Evolutionary conservation across 2,329 filamentous ascomycete genomes (phyloP).

Genomic region (Beauveria sp.): DNA sequence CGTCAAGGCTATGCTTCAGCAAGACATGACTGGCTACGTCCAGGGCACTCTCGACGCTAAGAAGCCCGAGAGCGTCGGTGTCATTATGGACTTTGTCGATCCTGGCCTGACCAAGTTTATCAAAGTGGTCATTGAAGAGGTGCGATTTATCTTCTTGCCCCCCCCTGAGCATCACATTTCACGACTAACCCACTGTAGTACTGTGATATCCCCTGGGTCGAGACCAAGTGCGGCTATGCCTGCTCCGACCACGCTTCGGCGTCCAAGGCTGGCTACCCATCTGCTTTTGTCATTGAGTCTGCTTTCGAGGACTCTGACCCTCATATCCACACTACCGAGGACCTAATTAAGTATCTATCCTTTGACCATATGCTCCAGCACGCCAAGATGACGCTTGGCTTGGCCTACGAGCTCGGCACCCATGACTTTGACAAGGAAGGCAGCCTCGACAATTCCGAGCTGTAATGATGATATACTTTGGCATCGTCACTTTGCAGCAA

Average conservation of each 20-base stretch:
- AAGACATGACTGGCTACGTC: constrained; percentile 93
- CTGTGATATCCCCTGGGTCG: constrained; percentile 78
- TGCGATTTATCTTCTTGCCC: constrained; percentile 11
- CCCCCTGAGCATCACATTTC: not conserved
- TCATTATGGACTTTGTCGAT: constrained; percentile 90
- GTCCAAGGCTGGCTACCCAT: constrained; percentile 66
- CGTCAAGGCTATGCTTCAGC: constrained; percentile 94
- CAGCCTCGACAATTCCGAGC: not conserved
- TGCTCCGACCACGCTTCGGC: constrained; percentile 70
- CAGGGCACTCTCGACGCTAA: constrained; percentile 77
- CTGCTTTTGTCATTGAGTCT: constrained; percentile 69
- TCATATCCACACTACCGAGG: constrained; percentile 64
- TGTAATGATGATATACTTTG: not conserved
- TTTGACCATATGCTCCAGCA: constrained; percentile 93
- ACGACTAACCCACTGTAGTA: constrained; percentile 44
- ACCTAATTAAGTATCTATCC: constrained; percentile 63
- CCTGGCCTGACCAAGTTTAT: constrained; percentile 77
- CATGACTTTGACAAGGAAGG: constrained; percentile 48
- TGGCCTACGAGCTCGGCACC: constrained; percentile 79
- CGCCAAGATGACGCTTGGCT: constrained; percentile 72
- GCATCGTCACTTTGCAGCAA: not conserved
- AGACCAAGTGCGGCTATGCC: constrained; percentile 85
- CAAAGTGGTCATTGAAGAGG: constrained; percentile 70
- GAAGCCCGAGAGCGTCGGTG: constrained; percentile 75
- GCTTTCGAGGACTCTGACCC: constrained; percentile 59